Conservation (phyloP, 495 filamentous ascomycete genomes). For the Ramalina intermedia region DNA sequence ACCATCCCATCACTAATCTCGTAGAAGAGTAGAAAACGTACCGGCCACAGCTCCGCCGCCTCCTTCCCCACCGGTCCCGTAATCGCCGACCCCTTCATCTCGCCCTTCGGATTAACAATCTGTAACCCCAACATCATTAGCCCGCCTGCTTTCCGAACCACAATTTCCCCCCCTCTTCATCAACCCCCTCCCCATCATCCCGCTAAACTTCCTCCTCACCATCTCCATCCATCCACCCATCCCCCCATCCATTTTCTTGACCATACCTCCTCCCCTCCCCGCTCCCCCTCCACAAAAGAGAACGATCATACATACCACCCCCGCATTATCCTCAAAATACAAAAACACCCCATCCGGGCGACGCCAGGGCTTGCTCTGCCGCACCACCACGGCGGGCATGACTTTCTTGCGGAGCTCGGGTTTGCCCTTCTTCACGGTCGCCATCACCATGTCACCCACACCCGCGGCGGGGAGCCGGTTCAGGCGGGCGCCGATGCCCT, state of each 20-base stretch:
- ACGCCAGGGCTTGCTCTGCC: constrained; percentile 98
- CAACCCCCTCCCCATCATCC: neutral
- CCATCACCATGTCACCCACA: constrained; percentile 99
- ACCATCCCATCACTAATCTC: neutral
- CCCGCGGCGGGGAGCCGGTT: constrained; percentile 95
- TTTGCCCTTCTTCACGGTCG: constrained; percentile 99
- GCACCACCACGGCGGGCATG: constrained; percentile 95
- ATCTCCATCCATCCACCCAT: neutral
- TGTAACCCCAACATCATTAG: constrained; percentile 22
- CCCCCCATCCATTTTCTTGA: no score
- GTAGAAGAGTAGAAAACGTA: constrained; percentile 31
- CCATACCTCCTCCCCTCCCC: neutral
- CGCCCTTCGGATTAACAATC: constrained; percentile 99
- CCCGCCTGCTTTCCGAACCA: neutral
- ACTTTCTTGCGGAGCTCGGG: constrained; percentile 99
- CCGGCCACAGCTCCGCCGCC: constrained; percentile 97
- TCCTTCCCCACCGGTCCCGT: constrained; percentile 99
- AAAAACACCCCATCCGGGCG: constrained; percentile 93
- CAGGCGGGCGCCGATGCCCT: constrained; percentile 94
- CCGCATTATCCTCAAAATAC: constrained; percentile 99
- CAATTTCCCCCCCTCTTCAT: neutral
- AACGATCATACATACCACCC: constrained; percentile 57
- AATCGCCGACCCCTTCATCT: constrained; percentile 99
- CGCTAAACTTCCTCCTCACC: neutral
- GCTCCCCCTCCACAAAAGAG: neutral